Base-by-base conservation (phyloP, 176 grass and related monocot species). In the Aegilops longissima region DNA sequence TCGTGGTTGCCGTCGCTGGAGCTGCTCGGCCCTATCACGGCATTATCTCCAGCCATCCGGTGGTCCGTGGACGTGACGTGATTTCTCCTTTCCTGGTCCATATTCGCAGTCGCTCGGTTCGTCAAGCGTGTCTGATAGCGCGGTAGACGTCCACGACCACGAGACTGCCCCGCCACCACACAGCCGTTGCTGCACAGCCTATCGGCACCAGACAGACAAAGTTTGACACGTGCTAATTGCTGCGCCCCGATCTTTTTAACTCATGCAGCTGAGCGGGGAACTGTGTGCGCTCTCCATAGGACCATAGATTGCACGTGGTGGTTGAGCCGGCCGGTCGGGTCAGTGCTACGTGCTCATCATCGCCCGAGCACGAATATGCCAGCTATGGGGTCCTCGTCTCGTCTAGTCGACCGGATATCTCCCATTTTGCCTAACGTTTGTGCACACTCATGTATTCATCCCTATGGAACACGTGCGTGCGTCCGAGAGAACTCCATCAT, bases 141-240 rank as follows among this genome's bases (percentile, higher is more conserved):
- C 36, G 9, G 11, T 20, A 45, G 42, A 80, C 29, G 59, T 20
- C 40, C 56, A 73, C 33, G 44, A 66, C 40, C 56, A 73, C 33
- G 44, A 66, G 29, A 67, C 7, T 73, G 88, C 52, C 66, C 79
- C 65, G 35, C 73, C 42, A 73, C 40, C 71, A 78, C 77, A 30
- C 63, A 12, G 25, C 62, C n/a, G 38, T 63, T 3, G 52, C 23
- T 61, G 21, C 38, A 25, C 20, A 27, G 29, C 36, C 38, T 54
- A 79, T 74, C 78, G 12, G 54, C 68, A 39, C 1, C 27, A 12
- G 17, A 59, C 20, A 33, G 5, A 59, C 16, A 62, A 68, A 71
- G 51, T 59, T 72, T 76, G 77, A 67, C 42, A 70, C 24, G 51
- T 45, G 83, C 78, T 30, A 40, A 25, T 7, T 20, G 52, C 63